Conservation (phyloP, 2,329 filamentous ascomycete species). For the Fusarium sp. region DNA sequence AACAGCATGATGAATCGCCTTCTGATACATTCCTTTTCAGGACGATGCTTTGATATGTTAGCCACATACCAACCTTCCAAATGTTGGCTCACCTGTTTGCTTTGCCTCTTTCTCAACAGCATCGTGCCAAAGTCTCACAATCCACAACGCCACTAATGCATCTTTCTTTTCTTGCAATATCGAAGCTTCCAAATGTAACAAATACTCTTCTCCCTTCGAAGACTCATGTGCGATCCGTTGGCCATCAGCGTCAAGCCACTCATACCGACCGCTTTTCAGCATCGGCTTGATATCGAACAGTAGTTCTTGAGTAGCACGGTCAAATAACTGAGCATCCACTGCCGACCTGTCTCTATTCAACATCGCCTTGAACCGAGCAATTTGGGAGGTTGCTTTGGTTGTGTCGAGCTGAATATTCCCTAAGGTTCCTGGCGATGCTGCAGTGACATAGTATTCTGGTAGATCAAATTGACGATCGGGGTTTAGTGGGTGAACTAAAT, state of each 20-base stretch:
- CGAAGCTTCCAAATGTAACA: background rate
- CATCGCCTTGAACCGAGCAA: slow-evolving; percentile 3
- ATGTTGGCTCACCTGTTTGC: background rate
- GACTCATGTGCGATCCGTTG: slow-evolving; percentile 8
- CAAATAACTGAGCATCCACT: slow-evolving; percentile 6
- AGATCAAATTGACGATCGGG: background rate
- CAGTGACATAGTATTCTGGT: slow-evolving; percentile 25
- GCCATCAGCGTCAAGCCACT: slow-evolving; percentile 11
- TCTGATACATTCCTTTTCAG: background rate
- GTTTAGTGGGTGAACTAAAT: slow-evolving; percentile 15
- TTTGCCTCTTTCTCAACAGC: background rate
- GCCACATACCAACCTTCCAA: fast-evolving
- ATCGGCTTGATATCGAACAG: slow-evolving; percentile 21
- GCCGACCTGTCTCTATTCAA: slow-evolving; percentile 19
- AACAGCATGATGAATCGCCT: fast-evolving
- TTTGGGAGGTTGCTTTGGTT: background rate
- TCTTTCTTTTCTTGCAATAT: background rate
- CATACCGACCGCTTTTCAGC: slow-evolving; percentile 12
- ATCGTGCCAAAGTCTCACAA: slow-evolving; percentile 28
- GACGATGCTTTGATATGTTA: background rate
- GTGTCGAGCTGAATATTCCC: slow-evolving; percentile 21
- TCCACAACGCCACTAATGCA: slow-evolving; percentile 24
- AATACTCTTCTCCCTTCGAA: background rate
- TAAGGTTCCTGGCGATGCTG: slow-evolving; percentile 11
- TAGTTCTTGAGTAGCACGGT: background rate